A percentile compares a stretch with the other conserved stretches of the same genome.
phyloP scores from a whole-genome alignment of 2,329 filamentous ascomycete genomes.

The Fusarium beomiforme region DNA sequence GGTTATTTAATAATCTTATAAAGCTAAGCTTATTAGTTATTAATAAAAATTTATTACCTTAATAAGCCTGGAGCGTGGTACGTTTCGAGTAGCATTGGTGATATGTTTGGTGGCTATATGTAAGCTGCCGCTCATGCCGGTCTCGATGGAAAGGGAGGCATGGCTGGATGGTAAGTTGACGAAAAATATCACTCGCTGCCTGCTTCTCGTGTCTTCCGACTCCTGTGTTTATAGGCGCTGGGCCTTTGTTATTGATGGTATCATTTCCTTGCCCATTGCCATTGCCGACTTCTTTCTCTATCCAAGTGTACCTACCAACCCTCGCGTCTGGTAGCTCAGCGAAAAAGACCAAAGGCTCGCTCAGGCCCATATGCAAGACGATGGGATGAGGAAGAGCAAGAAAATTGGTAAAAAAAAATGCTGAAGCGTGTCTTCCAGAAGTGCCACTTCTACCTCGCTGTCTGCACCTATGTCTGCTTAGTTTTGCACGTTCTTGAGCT shows the following conservation, averaged over 20 bases:
- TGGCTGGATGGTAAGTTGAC: slow-evolving; percentile 28
- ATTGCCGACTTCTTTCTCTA: slow-evolving; percentile 43
- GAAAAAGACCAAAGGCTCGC: slow-evolving; percentile 39
- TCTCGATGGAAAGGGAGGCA: slow-evolving; percentile 27
- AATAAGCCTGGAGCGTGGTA: slow-evolving; percentile 56
- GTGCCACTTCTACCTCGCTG: slow-evolving; percentile 44
- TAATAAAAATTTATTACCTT: too few relatives aligned
- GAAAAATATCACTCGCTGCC: neutral
- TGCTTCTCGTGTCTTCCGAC: neutral
- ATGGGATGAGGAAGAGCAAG: slow-evolving; percentile 32
- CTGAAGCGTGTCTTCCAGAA: slow-evolving; percentile 39
- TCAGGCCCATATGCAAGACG: slow-evolving; percentile 37
- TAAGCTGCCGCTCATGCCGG: slow-evolving; percentile 29
- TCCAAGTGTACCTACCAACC: slow-evolving; percentile 41
- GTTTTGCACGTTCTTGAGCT: neutral
- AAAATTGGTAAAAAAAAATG: slow-evolving; percentile 42
- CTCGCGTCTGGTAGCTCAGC: slow-evolving; percentile 42
- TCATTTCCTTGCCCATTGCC: slow-evolving; percentile 40
- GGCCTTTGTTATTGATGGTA: slow-evolving; percentile 49
- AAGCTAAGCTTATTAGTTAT: too few relatives aligned
- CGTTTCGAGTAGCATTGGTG: slow-evolving; percentile 42
- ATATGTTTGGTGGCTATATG: slow-evolving; percentile 31
- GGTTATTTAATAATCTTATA: too few relatives aligned
- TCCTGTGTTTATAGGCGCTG: slow-evolving; percentile 36
- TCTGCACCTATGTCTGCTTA: slow-evolving; percentile 37